Evolutionary conservation across 192 early-diverging fungal genomes (phyloP).

Genomic region (Coemansia sp.): DNA sequence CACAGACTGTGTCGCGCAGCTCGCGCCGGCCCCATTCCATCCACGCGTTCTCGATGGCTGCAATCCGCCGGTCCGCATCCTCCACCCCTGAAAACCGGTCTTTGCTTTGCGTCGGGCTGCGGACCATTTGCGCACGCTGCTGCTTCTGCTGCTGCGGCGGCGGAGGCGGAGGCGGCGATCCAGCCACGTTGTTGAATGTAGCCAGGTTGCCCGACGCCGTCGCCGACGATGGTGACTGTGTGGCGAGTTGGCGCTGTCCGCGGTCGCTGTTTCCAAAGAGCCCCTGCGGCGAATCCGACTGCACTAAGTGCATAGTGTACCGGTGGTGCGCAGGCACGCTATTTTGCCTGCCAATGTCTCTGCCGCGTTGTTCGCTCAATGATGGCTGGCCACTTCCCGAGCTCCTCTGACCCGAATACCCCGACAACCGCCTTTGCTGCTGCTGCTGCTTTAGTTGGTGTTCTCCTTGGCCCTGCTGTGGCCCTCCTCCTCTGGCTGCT

Average conservation of each 20-base stretch:
- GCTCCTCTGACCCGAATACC: constrained; percentile 7
- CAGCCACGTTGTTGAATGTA: constrained; percentile 13
- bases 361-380: background rate
- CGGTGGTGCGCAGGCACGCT: constrained; percentile 27
- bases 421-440: constrained; percentile 12
- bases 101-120: background rate
- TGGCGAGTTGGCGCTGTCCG: constrained; percentile 7
- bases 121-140: background rate
- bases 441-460: constrained; percentile 15
- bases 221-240: constrained; percentile 19
- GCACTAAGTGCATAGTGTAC: constrained; percentile 48
- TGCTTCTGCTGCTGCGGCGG: constrained; percentile 9
- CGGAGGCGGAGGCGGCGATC: background rate
- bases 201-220: constrained; percentile 13
- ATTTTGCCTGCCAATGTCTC: constrained; percentile 12
- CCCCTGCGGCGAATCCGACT: constrained; percentile 5
- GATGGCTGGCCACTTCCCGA: background rate
- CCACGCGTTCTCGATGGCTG: constrained; percentile 40
- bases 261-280: constrained; percentile 15
- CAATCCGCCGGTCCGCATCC: constrained; percentile 19
- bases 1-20: constrained; percentile 38
- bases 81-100: constrained; percentile 28
- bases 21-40: constrained; percentile 44
- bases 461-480: background rate
- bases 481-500: too few relatives aligned